phyloP scores from a whole-genome alignment of 139 green algal species.

The Spirogloea muscicola region DNA sequence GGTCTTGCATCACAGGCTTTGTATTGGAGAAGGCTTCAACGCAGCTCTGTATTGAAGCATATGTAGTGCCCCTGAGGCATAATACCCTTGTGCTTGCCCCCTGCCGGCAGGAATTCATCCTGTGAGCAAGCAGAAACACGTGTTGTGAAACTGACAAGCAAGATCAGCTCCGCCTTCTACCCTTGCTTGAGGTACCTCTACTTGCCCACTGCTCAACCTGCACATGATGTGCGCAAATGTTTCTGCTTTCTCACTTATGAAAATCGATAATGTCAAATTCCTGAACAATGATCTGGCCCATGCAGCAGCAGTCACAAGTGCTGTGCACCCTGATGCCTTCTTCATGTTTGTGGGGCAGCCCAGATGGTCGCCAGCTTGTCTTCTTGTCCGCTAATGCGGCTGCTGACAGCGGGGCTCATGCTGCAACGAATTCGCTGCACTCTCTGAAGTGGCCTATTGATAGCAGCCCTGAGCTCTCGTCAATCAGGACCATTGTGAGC shows the following conservation, averaged over 20 bases:
- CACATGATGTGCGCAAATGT: neutral
- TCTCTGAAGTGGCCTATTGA: slow-evolving; percentile 55
- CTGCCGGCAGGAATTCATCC: no score
- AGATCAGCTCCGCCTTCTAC: slow-evolving; percentile 44
- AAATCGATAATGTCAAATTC: no score
- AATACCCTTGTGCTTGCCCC: no score
- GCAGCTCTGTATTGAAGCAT: no score
- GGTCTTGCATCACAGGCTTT: no score
- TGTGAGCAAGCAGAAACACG: slow-evolving; percentile 9
- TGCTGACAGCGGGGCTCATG: slow-evolving; percentile 65
- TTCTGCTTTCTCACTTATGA: no score
- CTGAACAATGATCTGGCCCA: no score
- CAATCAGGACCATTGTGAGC: no score
- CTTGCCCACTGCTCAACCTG: neutral
- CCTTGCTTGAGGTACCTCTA: slow-evolving; percentile 40
- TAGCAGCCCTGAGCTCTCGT: no score
- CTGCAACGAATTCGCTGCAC: slow-evolving; percentile 64
- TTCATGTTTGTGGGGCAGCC: slow-evolving; percentile 54
- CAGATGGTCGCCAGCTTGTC: slow-evolving; percentile 62
- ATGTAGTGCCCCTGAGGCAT: no score
- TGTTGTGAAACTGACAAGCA: slow-evolving; percentile 35
- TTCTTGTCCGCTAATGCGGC: slow-evolving; percentile 71
- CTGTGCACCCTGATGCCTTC: slow-evolving; percentile 42
- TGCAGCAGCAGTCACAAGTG: no score
- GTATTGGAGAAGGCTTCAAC: no score